phyloP scores from a whole-genome alignment of 345 rosid genomes.

The Bretschneidera sinensis region DNA sequence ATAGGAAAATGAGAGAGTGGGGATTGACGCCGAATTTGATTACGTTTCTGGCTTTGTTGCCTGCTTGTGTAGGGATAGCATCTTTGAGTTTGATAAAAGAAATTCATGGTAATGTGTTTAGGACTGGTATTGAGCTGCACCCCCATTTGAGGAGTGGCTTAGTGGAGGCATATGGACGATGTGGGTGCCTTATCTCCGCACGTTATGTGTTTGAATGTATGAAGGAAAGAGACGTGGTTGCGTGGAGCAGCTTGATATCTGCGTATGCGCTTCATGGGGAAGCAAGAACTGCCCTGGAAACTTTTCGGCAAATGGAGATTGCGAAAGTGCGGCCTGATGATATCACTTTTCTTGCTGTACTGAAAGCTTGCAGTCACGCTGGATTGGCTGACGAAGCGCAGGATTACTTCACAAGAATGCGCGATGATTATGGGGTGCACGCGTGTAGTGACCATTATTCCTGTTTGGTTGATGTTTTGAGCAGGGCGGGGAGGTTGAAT shows the following conservation, averaged over 20 bases:
- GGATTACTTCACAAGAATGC: conserved; percentile 35
- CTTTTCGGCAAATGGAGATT: conserved; percentile 50
- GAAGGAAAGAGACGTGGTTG: conserved; percentile 51
- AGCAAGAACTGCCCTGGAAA: conserved; percentile 39
- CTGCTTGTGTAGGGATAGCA: conserved; percentile 40
- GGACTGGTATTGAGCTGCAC: conserved; percentile 41
- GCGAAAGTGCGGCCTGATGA: conserved; percentile 48
- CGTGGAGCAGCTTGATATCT: conserved; percentile 66
- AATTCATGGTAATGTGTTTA: conserved; percentile 49
- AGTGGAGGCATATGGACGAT: conserved; percentile 57
- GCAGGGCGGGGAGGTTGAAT: conserved; percentile 51
- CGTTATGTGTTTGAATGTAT: conserved; percentile 30
- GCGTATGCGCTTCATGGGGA: conserved; percentile 64
- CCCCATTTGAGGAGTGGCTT: conserved; percentile 48
- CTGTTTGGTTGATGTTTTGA: conserved; percentile 53
- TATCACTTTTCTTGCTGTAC: conserved; percentile 48
- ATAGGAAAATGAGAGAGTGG: conserved; percentile 41
- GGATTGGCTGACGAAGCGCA: conserved; percentile 61
- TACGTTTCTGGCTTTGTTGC: conserved; percentile 53
- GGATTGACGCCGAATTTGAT: conserved; percentile 50
- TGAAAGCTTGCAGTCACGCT: conserved; percentile 66
- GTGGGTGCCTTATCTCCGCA: conserved; percentile 41
- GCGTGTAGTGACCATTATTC: conserved; percentile 57
- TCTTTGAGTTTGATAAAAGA: conserved; percentile 39
- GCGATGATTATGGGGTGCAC: conserved; percentile 28